A percentile compares a stretch with the other conserved stretches of the same genome.
Conservation (phyloP, 2,329 filamentous ascomycete species). For the Aspergillus ustus region DNA sequence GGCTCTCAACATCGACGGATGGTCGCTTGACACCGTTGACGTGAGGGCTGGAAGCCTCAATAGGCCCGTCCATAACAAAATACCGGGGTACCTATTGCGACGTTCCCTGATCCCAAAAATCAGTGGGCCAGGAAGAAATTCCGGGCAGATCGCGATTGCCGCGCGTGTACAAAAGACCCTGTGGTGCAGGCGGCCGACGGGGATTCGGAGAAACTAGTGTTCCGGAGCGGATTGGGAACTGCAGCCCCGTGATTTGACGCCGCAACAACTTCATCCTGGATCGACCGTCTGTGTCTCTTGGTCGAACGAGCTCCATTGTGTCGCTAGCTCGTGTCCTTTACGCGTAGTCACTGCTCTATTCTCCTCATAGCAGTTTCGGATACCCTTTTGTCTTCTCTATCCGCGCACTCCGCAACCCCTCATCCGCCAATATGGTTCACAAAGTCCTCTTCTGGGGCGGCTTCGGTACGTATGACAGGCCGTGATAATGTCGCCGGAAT, state of each 20-base stretch:
- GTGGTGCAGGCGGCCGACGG: conserved; percentile 10
- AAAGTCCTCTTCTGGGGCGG: conserved; percentile 64
- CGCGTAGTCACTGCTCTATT: conserved; percentile 22
- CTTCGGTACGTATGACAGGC: conserved; percentile 72
- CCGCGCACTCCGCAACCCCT: conserved; percentile 25
- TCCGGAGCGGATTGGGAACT: conserved; percentile 36
- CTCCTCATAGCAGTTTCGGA: background rate
- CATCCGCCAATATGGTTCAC: conserved; percentile 48
- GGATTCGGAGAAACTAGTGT: conserved; percentile 9
- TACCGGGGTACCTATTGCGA: conserved; percentile 1
- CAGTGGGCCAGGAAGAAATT: conserved; percentile 1
- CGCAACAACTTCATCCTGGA: conserved; percentile 28
- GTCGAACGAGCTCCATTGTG: conserved; percentile 31
- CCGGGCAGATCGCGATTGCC: background rate
- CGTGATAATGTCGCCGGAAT: background rate
- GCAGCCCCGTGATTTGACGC: conserved; percentile 41
- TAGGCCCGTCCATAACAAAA: conserved; percentile 40
- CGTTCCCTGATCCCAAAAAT: background rate
- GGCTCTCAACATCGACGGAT: conserved; percentile 37
- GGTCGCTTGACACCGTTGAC: conserved; percentile 34
- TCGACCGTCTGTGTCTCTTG: conserved; percentile 10
- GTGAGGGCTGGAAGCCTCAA: conserved; percentile 36
- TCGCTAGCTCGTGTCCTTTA: conserved; percentile 28
- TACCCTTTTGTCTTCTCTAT: conserved; percentile 12
- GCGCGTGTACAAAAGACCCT: conserved; percentile 4